Percentiles rank a stretch among this genome's conserved stretches.
phyloP scores from a whole-genome alignment of 306 rosid species.

The Aeschynomene evenia region DNA sequence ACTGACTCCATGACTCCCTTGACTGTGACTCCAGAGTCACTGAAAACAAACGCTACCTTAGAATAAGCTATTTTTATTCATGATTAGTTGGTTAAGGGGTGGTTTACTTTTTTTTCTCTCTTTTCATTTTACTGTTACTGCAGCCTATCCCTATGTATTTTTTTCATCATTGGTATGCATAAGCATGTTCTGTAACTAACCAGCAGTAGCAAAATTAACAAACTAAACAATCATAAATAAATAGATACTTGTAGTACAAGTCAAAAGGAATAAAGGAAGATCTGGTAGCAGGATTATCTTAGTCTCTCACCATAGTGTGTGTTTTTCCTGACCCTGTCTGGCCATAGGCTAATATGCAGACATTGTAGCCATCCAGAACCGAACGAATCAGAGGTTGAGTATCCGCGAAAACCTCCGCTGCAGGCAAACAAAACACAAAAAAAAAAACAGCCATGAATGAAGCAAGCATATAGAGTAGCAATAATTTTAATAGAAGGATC shows the following conservation, averaged over 20 bases:
- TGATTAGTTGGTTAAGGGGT: too few relatives aligned
- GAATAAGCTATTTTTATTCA: too few relatives aligned
- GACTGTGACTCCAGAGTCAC: too few relatives aligned
- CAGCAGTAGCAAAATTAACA: too few relatives aligned
- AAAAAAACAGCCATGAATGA: constrained; percentile 14
- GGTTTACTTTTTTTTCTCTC: too few relatives aligned
- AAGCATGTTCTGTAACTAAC: too few relatives aligned
- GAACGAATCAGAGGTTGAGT: constrained; percentile 88
- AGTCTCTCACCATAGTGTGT: constrained; percentile 75
- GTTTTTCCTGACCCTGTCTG: constrained; percentile 99
- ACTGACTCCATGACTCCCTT: too few relatives aligned
- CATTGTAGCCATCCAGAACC: constrained; percentile 91
- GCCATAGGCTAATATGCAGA: constrained; percentile 96
- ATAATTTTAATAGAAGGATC: not conserved
- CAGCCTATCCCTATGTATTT: too few relatives aligned
- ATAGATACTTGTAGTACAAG: not conserved
- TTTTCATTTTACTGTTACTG: too few relatives aligned
- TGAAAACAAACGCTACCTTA: too few relatives aligned
- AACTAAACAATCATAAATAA: too few relatives aligned
- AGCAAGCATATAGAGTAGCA: not conserved
- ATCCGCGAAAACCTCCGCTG: constrained; percentile 89
- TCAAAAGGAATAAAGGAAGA: not conserved
- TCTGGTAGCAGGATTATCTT: not conserved
- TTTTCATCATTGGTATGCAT: too few relatives aligned
- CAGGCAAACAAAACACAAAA: constrained; percentile 12